These are phyloP conservation scores for Aspergillus neoniger DNA, from an alignment of 2,329 filamentous ascomycete species.

Conservation along the genomic window DNA sequence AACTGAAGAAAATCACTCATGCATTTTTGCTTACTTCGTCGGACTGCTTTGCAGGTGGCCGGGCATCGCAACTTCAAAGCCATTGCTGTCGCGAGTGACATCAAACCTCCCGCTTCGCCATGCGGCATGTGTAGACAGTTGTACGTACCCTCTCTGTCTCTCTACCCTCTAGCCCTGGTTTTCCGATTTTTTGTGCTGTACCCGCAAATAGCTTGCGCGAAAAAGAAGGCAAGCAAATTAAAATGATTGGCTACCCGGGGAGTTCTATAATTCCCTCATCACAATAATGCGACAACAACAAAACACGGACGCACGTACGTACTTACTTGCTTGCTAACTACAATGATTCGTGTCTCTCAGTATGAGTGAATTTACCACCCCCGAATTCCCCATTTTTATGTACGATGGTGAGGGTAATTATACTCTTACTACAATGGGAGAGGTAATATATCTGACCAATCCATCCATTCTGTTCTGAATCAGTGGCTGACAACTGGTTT, in stretches of 20 bases:
- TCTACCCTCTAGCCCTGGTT: background rate
- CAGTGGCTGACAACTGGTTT: background rate
- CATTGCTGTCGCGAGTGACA: constrained; percentile 82
- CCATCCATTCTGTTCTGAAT: background rate
- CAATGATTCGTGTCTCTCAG: constrained; percentile 21
- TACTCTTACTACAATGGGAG: constrained; percentile 39
- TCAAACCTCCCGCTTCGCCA: constrained; percentile 65
- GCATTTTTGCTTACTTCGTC: constrained; percentile 4
- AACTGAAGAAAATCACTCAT: constrained; percentile 1
- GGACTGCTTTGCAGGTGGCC: constrained; percentile 35
- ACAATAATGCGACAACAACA: too few relatives aligned
- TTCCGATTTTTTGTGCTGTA: too few relatives aligned
- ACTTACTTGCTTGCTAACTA: constrained; percentile 8
- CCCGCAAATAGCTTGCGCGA: too few relatives aligned
- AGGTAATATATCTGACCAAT: constrained; percentile 31
- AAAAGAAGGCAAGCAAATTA: background rate
- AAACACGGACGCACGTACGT: too few relatives aligned
- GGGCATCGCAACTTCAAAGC: constrained; percentile 67
- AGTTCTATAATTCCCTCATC: too few relatives aligned
- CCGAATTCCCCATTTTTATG: constrained; percentile 82
- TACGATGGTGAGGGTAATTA: constrained; percentile 78
- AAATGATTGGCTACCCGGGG: background rate
- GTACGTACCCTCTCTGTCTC: constrained; percentile 45
- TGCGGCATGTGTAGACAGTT: constrained; percentile 98
- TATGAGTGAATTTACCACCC: constrained; percentile 73